Evolutionary conservation across 139 green algal genomes (phyloP).

Genomic region (Zygnema circumcarinatum): DNA sequence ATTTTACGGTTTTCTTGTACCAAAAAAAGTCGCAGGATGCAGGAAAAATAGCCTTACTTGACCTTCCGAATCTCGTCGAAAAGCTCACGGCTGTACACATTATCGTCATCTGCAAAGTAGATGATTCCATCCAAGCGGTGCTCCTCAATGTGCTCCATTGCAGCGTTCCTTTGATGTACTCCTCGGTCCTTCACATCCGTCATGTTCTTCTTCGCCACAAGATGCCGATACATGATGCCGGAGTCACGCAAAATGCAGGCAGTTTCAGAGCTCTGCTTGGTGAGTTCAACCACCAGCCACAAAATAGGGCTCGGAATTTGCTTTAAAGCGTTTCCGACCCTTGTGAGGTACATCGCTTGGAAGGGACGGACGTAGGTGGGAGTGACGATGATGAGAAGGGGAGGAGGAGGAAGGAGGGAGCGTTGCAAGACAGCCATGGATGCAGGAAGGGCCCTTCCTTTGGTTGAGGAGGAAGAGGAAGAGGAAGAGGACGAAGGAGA

Average conservation of each 20-base stretch:
- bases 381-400: conserved; percentile 36
- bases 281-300: conserved; percentile 41
- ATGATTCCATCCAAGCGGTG: conserved; percentile 41
- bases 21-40: too few relatives aligned
- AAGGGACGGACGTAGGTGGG: conserved; percentile 45
- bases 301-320: conserved; percentile 17
- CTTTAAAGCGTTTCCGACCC: conserved; percentile 26
- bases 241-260: conserved; percentile 4
- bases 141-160: conserved; percentile 37
- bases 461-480: too few relatives aligned
- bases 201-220: conserved; percentile 38
- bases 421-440: too few relatives aligned
- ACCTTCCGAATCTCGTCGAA: conserved; percentile 49
- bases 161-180: conserved; percentile 46
- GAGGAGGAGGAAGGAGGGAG: too few relatives aligned
- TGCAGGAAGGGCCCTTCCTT: too few relatives aligned
- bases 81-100: conserved; percentile 32
- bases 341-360: conserved; percentile 50
- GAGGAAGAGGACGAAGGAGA: too few relatives aligned
- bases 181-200: conserved; percentile 46
- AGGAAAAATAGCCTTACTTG: background rate
- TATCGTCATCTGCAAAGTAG: conserved; percentile 54
- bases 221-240: conserved; percentile 44
- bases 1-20: too few relatives aligned
- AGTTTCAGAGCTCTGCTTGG: conserved; percentile 20